phyloP scores from a whole-genome alignment of 2,329 filamentous ascomycete species.

The Curvularia lunata region DNA sequence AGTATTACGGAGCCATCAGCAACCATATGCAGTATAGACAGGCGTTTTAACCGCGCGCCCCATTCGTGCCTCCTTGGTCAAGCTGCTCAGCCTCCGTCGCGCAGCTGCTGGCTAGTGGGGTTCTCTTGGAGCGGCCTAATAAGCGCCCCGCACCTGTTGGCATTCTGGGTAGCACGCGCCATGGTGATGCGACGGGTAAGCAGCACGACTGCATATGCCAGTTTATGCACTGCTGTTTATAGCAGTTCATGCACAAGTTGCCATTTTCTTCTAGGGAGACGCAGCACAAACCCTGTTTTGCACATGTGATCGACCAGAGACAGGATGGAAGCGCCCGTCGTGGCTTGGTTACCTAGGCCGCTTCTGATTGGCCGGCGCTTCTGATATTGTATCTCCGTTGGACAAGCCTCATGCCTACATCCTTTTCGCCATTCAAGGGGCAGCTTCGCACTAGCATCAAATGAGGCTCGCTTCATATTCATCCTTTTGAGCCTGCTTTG shows the following conservation, averaged over 20 bases:
- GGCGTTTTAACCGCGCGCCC: slow-evolving; percentile 28
- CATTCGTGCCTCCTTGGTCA: slow-evolving; percentile 19
- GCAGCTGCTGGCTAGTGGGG: slow-evolving; percentile 42
- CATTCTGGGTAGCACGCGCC: slow-evolving; percentile 15
- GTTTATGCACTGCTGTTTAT: slow-evolving; percentile 1
- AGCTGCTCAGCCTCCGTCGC: slow-evolving; percentile 45
- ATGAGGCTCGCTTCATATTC: background rate
- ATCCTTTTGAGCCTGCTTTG: background rate
- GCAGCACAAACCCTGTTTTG: slow-evolving; percentile 6
- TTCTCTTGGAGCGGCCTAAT: slow-evolving; percentile 36
- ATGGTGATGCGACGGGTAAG: slow-evolving; percentile 23
- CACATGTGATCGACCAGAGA: background rate
- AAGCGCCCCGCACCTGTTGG: slow-evolving; percentile 24
- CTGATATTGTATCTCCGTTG: background rate
- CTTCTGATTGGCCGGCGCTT: slow-evolving; percentile 20
- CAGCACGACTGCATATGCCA: slow-evolving; percentile 2
- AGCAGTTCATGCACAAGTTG: slow-evolving; percentile 3
- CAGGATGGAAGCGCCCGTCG: slow-evolving; percentile 27
- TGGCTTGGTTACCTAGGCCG: background rate
- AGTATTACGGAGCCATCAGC: slow-evolving; percentile 27
- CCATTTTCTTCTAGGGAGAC: background rate
- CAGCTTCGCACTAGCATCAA: background rate
- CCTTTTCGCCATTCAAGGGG: background rate
- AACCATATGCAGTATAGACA: slow-evolving; percentile 23
- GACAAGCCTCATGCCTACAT: background rate